Evolutionary conservation across 148 eudicot species (phyloP).

Genomic region (Nepenthes mirabilis): DNA sequence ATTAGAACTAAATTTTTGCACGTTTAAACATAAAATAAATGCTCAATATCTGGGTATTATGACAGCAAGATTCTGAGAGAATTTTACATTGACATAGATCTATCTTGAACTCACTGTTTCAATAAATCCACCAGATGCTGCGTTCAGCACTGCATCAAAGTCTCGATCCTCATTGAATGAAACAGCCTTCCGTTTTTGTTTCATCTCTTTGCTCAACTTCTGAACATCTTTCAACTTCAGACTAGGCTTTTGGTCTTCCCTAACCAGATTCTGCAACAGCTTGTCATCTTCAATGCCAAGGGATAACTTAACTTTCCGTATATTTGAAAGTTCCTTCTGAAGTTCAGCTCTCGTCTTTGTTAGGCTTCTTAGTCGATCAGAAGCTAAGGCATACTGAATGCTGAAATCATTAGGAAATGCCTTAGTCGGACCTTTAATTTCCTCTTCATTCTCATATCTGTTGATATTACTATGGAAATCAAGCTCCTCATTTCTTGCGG

Average conservation of each 20-base stretch:
- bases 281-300: slow-evolving; percentile 23
- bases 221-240: slow-evolving; percentile 36
- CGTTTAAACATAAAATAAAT: slow-evolving; percentile 1
- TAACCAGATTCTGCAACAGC: slow-evolving; percentile 51
- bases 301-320: slow-evolving; percentile 23
- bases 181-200: slow-evolving; percentile 47
- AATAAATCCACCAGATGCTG: slow-evolving; percentile 88
- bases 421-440: slow-evolving; percentile 17
- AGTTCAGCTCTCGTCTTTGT: slow-evolving; percentile 62
- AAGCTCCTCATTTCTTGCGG: slow-evolving; percentile 28
- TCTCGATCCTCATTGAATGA: slow-evolving; percentile 65
- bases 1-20: slow-evolving; percentile 8
- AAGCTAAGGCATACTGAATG: slow-evolving; percentile 82
- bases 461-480: slow-evolving; percentile 15
- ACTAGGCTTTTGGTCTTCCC: slow-evolving; percentile 50
- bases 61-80: background rate
- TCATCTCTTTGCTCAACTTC: slow-evolving; percentile 26
- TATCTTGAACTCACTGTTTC: slow-evolving; percentile 68
- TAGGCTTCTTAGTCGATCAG: slow-evolving; percentile 74
- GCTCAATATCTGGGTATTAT: background rate
- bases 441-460: slow-evolving; percentile 26
- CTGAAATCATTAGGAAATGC: slow-evolving; percentile 27
- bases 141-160: slow-evolving; percentile 75
- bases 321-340: slow-evolving; percentile 43
- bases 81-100: background rate